phyloP scores from a whole-genome alignment of 2,329 filamentous ascomycete genomes.

The Fusarium coicis region DNA sequence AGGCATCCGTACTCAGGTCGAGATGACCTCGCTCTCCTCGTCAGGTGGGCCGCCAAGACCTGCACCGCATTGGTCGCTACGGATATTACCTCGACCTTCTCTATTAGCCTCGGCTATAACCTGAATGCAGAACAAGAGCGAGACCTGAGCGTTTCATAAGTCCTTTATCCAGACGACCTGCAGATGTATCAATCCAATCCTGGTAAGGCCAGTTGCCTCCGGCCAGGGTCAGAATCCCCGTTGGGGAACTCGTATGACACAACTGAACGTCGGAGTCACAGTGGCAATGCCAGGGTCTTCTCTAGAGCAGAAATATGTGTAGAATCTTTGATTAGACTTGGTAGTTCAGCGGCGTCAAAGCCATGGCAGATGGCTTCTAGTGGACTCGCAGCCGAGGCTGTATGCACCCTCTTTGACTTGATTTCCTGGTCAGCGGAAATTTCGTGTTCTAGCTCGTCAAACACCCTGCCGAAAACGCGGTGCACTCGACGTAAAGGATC shows the following conservation, averaged over 20 bases:
- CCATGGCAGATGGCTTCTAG: background rate
- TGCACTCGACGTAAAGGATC: background rate
- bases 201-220: background rate
- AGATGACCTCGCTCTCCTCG: background rate
- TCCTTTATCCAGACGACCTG: background rate
- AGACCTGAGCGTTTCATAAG: constrained; percentile 6
- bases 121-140: background rate
- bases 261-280: constrained; percentile 7
- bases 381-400: background rate
- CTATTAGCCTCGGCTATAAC: constrained; percentile 1
- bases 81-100: background rate
- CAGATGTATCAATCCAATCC: background rate
- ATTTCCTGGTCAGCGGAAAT: background rate
- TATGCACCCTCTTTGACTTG: background rate
- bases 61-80: background rate
- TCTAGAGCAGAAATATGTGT: background rate
- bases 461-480: constrained; percentile 13
- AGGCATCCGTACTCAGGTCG: background rate
- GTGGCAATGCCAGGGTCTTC: background rate
- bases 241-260: background rate
- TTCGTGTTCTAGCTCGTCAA: constrained; percentile 11
- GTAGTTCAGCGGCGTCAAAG: background rate
- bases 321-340: background rate
- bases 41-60: constrained; percentile 4
- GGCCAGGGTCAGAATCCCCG: background rate